A percentile compares a stretch with the other conserved stretches of the same genome.
Evolutionary conservation across 1,284 basidiomycete species (phyloP).

Genomic region (Papiliotrema nemorosa): DNA sequence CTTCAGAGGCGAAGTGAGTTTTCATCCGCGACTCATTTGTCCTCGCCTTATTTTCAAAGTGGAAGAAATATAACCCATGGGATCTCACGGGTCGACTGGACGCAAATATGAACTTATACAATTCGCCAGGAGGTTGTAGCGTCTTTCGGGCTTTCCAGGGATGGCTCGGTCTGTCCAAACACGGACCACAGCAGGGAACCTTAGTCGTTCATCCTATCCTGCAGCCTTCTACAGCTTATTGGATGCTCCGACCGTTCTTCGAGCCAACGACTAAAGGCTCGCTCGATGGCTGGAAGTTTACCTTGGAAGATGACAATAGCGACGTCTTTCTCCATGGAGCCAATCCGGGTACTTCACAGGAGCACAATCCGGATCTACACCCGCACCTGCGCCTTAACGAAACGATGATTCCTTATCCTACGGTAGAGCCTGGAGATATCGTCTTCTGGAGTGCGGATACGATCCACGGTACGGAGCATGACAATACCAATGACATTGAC

Average conservation of each 20-base stretch:
- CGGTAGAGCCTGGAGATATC: not conserved
- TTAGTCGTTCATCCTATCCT: not conserved
- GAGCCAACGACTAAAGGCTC: not conserved
- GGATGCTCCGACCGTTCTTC: slow-evolving; percentile 3
- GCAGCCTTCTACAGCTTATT: not conserved
- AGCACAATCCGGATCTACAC: not conserved
- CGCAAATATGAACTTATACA: slow-evolving; percentile 60
- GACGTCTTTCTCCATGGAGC: slow-evolving; percentile 1
- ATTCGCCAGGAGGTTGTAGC: slow-evolving; percentile 14
- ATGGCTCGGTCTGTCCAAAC: not conserved
- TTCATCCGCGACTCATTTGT: no score
- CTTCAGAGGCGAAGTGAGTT: slow-evolving; percentile 50
- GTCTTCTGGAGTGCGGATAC: not conserved
- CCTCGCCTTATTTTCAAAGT: slow-evolving; percentile 40
- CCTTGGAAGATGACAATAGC: not conserved
- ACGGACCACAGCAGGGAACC: not conserved
- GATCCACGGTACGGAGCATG: not conserved
- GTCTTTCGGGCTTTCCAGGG: not conserved
- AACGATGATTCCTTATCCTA: not conserved
- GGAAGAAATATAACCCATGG: slow-evolving; percentile 60
- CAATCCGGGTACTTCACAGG: slow-evolving; percentile 1
- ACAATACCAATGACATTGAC: not conserved
- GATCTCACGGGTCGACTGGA: slow-evolving; percentile 47
- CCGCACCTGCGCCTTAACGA: slow-evolving; percentile 1
- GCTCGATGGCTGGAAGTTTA: slow-evolving; percentile 3